These are phyloP conservation scores for Termitomyces sp. DNA, from an alignment of 768 basidiomycete species.

Conservation along the genomic window DNA sequence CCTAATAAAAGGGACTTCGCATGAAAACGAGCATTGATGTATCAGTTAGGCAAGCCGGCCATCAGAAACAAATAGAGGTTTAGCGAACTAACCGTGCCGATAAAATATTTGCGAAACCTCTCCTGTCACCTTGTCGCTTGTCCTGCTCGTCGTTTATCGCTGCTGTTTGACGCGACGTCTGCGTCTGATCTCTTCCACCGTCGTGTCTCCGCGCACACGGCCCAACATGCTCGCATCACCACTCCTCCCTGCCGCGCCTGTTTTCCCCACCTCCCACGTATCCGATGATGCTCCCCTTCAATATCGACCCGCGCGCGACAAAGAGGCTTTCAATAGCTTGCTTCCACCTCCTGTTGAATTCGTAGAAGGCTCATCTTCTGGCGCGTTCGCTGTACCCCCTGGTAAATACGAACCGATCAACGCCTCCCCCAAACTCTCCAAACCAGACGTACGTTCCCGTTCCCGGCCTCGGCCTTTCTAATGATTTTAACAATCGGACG, in stretches of 20 bases:
- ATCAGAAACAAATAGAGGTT: constrained; percentile 13
- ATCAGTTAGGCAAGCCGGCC: constrained; percentile 4
- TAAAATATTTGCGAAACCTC: constrained; percentile 9
- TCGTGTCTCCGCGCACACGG: neutral
- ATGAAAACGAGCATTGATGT: neutral
- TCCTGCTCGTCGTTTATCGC: constrained; percentile 4
- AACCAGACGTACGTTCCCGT: constrained; percentile 39
- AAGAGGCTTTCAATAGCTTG: constrained; percentile 73
- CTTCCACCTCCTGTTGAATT: constrained; percentile 81
- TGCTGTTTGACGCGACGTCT: constrained; percentile 6
- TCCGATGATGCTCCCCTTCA: constrained; percentile 45
- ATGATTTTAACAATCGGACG: neutral
- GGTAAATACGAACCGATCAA: constrained; percentile 84
- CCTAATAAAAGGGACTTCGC: neutral
- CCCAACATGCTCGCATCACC: constrained; percentile 65
- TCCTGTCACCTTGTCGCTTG: neutral
- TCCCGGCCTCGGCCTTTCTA: neutral
- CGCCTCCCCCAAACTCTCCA: constrained; percentile 47
- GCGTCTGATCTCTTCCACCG: neutral
- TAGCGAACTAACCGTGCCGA: neutral
- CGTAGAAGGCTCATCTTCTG: constrained; percentile 79
- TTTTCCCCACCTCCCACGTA: constrained; percentile 45
- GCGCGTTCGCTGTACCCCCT: constrained; percentile 62
- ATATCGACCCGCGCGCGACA: constrained; percentile 63
- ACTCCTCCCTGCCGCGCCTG: constrained; percentile 43